Evolutionary conservation across 192 early-diverging fungal genomes (phyloP).

Genomic region (Coemansia sp.): DNA sequence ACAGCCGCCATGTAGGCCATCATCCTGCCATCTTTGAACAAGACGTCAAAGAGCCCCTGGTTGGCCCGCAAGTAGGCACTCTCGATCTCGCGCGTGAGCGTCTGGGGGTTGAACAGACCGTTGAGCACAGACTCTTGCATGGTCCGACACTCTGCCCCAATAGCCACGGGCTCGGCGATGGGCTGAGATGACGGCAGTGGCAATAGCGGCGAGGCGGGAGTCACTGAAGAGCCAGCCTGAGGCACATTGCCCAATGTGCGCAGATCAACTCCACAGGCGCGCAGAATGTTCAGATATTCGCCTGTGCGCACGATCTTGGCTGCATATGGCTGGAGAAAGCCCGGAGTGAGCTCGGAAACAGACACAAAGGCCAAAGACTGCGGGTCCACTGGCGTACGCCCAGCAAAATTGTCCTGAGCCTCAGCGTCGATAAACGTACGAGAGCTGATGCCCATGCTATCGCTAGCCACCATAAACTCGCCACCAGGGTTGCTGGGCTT

Average conservation of each 20-base stretch:
- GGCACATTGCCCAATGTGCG: slow-evolving; percentile 17
- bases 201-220: neutral
- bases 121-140: slow-evolving; percentile 7
- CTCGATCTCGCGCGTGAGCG: slow-evolving; percentile 68
- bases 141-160: neutral
- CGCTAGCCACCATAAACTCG: slow-evolving; percentile 92
- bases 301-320: slow-evolving; percentile 86
- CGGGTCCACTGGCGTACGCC: neutral
- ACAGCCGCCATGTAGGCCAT: slow-evolving; percentile 78
- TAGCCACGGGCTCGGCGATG: neutral
- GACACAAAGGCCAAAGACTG: slow-evolving; percentile 26
- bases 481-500: slow-evolving; percentile 53
- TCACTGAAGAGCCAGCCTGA: slow-evolving; percentile 2
- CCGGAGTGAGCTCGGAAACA: slow-evolving; percentile 57
- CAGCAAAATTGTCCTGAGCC: slow-evolving; percentile 6
- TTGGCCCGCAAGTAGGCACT: slow-evolving; percentile 88
- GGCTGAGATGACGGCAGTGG: neutral
- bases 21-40: slow-evolving; percentile 77
- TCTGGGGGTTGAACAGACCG: slow-evolving; percentile 40
- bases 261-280: slow-evolving; percentile 65
- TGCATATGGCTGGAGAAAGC: slow-evolving; percentile 72
- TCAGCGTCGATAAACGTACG: slow-evolving; percentile 78
- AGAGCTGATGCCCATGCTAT: slow-evolving; percentile 57
- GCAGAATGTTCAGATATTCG: slow-evolving; percentile 92
- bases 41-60: slow-evolving; percentile 71